Evolutionary conservation across 2,329 filamentous ascomycete species (phyloP).

Genomic region (Orbilia blumenaviensis): DNA sequence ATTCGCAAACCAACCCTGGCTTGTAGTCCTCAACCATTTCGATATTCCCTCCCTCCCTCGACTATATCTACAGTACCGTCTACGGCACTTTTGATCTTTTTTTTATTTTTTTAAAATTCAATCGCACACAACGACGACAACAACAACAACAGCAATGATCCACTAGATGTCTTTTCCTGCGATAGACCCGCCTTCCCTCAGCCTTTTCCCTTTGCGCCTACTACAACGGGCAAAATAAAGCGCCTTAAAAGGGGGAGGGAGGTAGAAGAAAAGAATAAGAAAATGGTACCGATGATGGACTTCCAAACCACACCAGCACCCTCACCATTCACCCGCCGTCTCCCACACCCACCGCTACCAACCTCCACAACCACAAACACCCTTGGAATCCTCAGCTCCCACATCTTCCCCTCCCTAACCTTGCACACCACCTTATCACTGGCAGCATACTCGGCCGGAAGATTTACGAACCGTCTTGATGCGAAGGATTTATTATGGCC

Average conservation of each 20-base stretch:
- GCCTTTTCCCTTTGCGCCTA: no score
- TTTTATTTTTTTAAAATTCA: no score
- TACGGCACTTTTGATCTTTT: no score
- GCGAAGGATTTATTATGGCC: conserved; percentile 72
- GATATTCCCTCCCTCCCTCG: no score
- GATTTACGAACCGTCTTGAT: conserved; percentile 67
- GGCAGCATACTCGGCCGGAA: conserved; percentile 66
- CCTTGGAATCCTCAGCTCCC: conserved; percentile 67
- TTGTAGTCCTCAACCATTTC: no score
- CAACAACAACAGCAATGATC: no score
- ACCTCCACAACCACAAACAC: conserved; percentile 54
- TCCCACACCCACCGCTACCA: conserved; percentile 29
- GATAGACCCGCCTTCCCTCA: no score
- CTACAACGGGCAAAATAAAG: no score
- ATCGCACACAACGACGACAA: no score
- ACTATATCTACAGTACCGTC: no score
- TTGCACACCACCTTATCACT: conserved; percentile 67
- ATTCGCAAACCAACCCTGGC: neutral
- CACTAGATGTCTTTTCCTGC: conserved; percentile 9
- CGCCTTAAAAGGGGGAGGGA: neutral
- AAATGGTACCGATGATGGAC: no score
- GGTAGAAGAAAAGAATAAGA: neutral
- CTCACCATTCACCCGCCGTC: conserved; percentile 28
- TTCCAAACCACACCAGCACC: conserved; percentile 13
- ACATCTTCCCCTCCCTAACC: conserved; percentile 67